Percentiles rank a stretch among this genome's conserved stretches.
These are phyloP conservation scores for Durotheca rogersii DNA, from an alignment of 495 filamentous ascomycete genomes.

Conservation along the genomic window DNA sequence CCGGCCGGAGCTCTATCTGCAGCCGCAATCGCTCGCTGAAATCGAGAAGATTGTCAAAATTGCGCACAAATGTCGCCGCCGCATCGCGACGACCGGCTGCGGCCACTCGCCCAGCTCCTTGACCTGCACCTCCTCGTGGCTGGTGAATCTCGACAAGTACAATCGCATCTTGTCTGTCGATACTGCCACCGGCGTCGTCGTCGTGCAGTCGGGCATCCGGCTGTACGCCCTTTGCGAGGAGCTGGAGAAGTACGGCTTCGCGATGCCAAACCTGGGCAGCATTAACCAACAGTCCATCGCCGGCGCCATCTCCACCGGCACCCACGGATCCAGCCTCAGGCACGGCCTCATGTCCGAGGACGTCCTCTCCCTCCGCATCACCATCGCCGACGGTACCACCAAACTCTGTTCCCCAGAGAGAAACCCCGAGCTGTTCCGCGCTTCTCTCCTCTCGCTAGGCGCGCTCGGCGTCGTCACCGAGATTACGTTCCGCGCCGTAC, in stretches of 20 bases:
- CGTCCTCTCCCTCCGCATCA: slow-evolving; percentile 70
- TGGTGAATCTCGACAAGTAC: slow-evolving; percentile 88
- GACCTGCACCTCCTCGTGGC: slow-evolving; percentile 92
- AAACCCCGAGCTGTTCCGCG: slow-evolving; percentile 79
- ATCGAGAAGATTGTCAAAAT: slow-evolving; percentile 80
- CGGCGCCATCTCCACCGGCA: slow-evolving; percentile 88
- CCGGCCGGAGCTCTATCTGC: slow-evolving; percentile 84
- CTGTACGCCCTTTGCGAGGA: slow-evolving; percentile 66
- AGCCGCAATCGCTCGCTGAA: slow-evolving; percentile 73
- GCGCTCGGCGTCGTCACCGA: slow-evolving; percentile 89
- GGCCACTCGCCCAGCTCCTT: slow-evolving; percentile 90
- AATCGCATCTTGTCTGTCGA: slow-evolving; percentile 69
- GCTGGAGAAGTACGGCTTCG: slow-evolving; percentile 71
- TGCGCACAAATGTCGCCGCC: slow-evolving; percentile 76
- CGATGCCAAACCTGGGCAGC: slow-evolving; percentile 86
- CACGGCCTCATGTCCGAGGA: slow-evolving; percentile 83
- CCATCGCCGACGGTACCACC: slow-evolving; percentile 77
- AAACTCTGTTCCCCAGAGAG: slow-evolving; percentile 69
- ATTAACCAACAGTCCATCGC: slow-evolving; percentile 94
- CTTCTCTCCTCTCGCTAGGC: slow-evolving; percentile 82
- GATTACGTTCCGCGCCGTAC: slow-evolving; percentile 76
- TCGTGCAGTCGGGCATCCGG: slow-evolving; percentile 82
- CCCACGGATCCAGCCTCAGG: slow-evolving; percentile 81
- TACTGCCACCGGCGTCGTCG: slow-evolving; percentile 60
- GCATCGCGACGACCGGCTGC: slow-evolving; percentile 77